phyloP scores from a whole-genome alignment of 345 rosid genomes.

The Populus pruinosa region DNA sequence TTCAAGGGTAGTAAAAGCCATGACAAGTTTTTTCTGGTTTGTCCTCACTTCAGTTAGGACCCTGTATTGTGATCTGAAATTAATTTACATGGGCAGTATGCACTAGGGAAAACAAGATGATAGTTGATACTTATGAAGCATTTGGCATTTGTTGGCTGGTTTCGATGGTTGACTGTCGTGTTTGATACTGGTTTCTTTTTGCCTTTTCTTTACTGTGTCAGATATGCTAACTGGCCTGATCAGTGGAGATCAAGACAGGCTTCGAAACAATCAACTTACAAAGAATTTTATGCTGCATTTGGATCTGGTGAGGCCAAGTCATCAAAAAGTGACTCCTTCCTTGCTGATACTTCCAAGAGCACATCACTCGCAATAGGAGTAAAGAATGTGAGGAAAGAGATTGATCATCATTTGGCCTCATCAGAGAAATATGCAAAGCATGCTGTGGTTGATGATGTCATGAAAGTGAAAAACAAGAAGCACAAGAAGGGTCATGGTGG shows the following conservation, averaged over 20 bases:
- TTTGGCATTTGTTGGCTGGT: neutral
- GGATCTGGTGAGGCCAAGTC: constrained; percentile 53
- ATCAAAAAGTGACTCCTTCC: constrained; percentile 41
- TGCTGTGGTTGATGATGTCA: constrained; percentile 22
- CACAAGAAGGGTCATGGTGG: constrained; percentile 17
- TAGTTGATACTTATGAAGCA: neutral
- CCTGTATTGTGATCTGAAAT: neutral
- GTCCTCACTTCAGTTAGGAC: neutral
- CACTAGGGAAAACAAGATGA: no score
- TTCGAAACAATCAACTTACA: constrained; percentile 70
- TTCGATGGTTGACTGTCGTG: neutral
- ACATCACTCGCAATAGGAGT: constrained; percentile 31
- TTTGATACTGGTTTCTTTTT: neutral
- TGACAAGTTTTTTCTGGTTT: neutral
- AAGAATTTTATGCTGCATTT: constrained; percentile 59
- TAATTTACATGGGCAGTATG: no score
- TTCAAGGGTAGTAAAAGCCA: neutral
- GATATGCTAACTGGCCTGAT: constrained; percentile 60
- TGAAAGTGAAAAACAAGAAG: constrained; percentile 16
- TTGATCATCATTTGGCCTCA: constrained; percentile 29
- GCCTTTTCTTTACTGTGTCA: constrained; percentile 26
- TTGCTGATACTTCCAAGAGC: constrained; percentile 43
- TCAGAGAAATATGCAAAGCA: constrained; percentile 24
- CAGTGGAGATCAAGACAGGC: constrained; percentile 80
- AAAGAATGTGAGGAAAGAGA: constrained; percentile 54